These are phyloP conservation scores for Curvularia lunata DNA, from an alignment of 2,329 filamentous ascomycete species.

Conservation along the genomic window DNA sequence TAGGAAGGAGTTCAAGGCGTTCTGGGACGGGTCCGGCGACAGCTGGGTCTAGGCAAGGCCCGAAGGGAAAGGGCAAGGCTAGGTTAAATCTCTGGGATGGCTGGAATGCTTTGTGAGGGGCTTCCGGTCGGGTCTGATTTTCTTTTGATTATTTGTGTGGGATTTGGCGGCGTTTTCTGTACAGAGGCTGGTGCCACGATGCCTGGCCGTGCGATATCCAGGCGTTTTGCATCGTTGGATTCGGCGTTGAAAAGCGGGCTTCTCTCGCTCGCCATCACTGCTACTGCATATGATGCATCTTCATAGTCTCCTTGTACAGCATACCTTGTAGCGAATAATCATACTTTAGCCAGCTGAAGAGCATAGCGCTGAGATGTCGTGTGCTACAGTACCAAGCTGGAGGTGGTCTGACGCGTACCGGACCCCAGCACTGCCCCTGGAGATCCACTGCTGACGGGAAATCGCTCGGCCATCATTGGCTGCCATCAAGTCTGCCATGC, in stretches of 20 bases:
- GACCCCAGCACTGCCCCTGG: conserved; percentile 17
- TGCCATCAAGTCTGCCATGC: conserved; percentile 17
- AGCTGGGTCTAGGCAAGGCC: conserved; percentile 39
- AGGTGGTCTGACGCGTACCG: neutral
- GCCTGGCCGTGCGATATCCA: conserved; percentile 13
- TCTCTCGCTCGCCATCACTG: neutral
- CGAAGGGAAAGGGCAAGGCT: conserved; percentile 44
- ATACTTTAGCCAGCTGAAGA: neutral
- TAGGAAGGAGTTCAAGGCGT: conserved; percentile 49
- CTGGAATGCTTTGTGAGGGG: conserved; percentile 46
- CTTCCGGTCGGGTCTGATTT: conserved; percentile 28
- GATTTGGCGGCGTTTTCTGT: conserved; percentile 7
- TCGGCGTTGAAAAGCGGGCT: conserved; percentile 13
- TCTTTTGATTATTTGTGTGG: conserved; percentile 26
- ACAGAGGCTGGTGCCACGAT: neutral
- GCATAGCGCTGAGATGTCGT: neutral
- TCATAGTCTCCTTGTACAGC: neutral
- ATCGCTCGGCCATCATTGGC: conserved; percentile 32
- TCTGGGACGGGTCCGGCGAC: conserved; percentile 38
- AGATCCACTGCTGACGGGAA: conserved; percentile 20
- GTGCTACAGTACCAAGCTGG: neutral
- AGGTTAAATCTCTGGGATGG: conserved; percentile 46
- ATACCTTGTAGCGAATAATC: neutral
- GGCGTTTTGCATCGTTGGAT: conserved; percentile 14
- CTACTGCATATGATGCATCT: neutral